Conservation (phyloP, 257 asterid genomes). For the Ocimum tenuiflorum region DNA sequence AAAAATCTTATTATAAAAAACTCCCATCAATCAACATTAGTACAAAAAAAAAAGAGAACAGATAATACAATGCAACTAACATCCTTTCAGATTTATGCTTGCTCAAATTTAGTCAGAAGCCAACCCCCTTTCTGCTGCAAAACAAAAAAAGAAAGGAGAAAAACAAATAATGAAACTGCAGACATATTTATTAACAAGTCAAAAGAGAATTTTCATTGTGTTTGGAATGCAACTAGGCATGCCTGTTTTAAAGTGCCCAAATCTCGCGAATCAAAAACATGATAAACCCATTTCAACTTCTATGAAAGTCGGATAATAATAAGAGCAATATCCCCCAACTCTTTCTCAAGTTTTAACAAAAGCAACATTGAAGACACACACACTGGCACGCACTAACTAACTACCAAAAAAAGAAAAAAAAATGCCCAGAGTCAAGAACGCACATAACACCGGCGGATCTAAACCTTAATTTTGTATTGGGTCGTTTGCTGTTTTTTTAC, state of each 20-base stretch:
- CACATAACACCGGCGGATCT: background rate
- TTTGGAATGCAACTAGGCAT: too few species aligned
- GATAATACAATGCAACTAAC: background rate
- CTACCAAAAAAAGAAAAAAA: background rate
- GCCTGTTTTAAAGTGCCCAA: background rate
- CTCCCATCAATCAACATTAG: background rate
- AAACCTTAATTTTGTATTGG: too few species aligned
- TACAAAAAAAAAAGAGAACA: too few species aligned
- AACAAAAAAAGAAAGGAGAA: background rate
- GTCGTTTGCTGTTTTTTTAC: too few species aligned
- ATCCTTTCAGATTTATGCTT: background rate
- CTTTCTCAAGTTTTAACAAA: background rate
- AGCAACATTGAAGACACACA: background rate
- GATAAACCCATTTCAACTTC: background rate
- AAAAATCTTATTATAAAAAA: background rate
- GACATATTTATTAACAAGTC: background rate
- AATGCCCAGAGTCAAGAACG: background rate
- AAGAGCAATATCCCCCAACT: background rate
- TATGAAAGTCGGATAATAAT: background rate
- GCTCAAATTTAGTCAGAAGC: background rate
- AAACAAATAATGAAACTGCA: background rate
- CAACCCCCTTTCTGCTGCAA: background rate
- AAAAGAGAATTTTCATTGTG: too few species aligned
- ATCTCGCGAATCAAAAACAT: background rate
- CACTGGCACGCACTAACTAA: background rate